A percentile compares a stretch with the other conserved stretches of the same genome.
Conservation (phyloP, 2,329 filamentous ascomycete genomes). For the Mariannaea sp. region DNA sequence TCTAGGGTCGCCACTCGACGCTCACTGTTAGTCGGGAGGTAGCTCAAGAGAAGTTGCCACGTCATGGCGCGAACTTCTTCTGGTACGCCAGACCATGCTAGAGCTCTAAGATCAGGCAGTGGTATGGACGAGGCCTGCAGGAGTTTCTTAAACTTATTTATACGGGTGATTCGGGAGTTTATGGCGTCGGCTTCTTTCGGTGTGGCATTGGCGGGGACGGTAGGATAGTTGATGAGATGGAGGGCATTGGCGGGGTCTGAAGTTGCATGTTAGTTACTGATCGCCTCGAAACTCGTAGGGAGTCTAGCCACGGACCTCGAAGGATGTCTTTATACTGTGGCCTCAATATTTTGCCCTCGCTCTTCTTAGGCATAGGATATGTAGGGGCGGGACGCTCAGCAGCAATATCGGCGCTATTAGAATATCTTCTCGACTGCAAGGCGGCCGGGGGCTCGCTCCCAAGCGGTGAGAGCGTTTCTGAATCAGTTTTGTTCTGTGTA, state of each 20-base stretch:
- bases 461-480: constrained; percentile 43
- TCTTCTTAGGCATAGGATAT: constrained; percentile 88
- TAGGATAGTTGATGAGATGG: constrained; percentile 88
- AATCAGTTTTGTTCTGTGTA: constrained; percentile 44
- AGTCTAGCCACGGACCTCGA: constrained; percentile 54
- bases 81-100: constrained; percentile 93
- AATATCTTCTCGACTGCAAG: constrained; percentile 61
- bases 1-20: constrained; percentile 87
- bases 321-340: constrained; percentile 98
- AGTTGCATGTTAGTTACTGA: constrained; percentile 23
- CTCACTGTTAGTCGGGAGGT: constrained; percentile 95
- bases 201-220: constrained; percentile 72
- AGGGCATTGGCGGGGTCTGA: constrained; percentile 86
- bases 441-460: constrained; percentile 46
- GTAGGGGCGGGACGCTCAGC: constrained; percentile 81
- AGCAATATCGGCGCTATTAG: constrained; percentile 91
- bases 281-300: neutral
- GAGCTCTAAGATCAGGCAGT: constrained; percentile 77
- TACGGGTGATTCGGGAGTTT: constrained; percentile 85
- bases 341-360: constrained; percentile 91
- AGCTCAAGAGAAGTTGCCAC: constrained; percentile 96
- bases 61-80: constrained; percentile 97
- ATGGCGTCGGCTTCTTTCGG: constrained; percentile 86
- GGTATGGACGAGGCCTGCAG: constrained; percentile 91
- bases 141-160: constrained; percentile 98